Base-by-base conservation (phyloP, 1,139 yeast species). In the Debaryomycetaceae sp. region DNA sequence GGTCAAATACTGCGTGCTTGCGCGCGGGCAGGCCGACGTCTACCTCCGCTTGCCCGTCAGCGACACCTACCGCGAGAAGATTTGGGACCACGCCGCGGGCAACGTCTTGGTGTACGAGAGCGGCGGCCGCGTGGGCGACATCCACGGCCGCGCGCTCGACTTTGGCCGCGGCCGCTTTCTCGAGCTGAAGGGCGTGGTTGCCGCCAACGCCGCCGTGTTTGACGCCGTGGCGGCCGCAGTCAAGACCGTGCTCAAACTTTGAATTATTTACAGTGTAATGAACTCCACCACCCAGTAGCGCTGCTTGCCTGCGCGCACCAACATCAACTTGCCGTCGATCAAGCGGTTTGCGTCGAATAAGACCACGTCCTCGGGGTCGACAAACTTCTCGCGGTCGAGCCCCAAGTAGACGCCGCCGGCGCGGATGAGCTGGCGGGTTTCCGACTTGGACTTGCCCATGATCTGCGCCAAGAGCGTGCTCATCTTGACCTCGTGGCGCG, bases 71-170 rank as follows among this genome's bases (percentile, higher is more conserved):
- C 75, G 85, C 48, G 99, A 91, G 53, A 91, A 93, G 60, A 88
- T 91, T 38, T 91, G 98, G 98, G 99, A 91, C 56, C 99, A 91
- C 54, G 97, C 97, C 16, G 95, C 96, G 2, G 99, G 98, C 4
- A 82, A 83, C 45, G 67, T 89, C 9, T 71, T 91, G 42, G 78
- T 93, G 26, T 69, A 75, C 22, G 98, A 93, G 56, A 84, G 94
- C 45, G 97, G 97, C 28, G 98, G 98, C 6, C 56, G 65, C 32
- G 97, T 91, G 17, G 78, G 93, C 10, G 98, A 91, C 52, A 76
- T 89, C 49, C 54, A 72, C 35, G 95, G 96, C 8, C 64, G 66
- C 21, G 57, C 56, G n/a, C 71, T 91, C 40, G 78, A 91, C 50
- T 93, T 91, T 48, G 89, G 96, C n/a, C 65, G 68, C 27, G 98